Evolutionary conservation across 2,329 filamentous ascomycete genomes (phyloP).

Genomic region (Pseudocercospora crystallina): DNA sequence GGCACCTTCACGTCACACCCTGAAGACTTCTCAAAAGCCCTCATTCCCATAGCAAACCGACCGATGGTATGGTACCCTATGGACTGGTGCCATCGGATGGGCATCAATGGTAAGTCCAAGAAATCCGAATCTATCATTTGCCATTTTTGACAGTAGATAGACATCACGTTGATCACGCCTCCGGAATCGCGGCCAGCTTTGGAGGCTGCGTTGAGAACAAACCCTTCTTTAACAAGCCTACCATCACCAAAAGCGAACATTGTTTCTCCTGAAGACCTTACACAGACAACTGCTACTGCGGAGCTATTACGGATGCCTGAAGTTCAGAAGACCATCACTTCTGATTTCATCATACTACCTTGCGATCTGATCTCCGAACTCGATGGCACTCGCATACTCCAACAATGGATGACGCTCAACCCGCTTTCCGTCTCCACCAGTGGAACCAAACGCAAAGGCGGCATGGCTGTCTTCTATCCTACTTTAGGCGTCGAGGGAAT

Average conservation of each 20-base stretch:
- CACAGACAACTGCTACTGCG: conserved; percentile 83
- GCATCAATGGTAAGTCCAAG: conserved; percentile 61
- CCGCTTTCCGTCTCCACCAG: conserved; percentile 52
- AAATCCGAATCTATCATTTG: background rate
- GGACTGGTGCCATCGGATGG: conserved; percentile 80
- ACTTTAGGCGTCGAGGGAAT: conserved; percentile 67
- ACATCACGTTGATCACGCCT: conserved; percentile 59
- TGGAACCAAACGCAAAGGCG: conserved; percentile 66
- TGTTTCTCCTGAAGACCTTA: conserved; percentile 71
- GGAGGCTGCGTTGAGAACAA: conserved; percentile 69
- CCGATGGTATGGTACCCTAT: conserved; percentile 90
- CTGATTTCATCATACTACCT: conserved; percentile 86
- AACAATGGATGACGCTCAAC: conserved; percentile 85
- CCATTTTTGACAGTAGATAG: conserved; percentile 24
- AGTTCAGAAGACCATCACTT: conserved; percentile 72
- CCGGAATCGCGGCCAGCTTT: conserved; percentile 63
- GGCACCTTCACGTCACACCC: conserved; percentile 80
- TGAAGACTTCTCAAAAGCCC: conserved; percentile 77
- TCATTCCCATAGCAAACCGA: conserved; percentile 78
- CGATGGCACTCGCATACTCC: conserved; percentile 75
- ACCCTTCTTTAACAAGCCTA: conserved; percentile 73
- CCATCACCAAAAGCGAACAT: conserved; percentile 73
- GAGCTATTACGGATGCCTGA: conserved; percentile 83
- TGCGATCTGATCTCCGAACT: conserved; percentile 93
- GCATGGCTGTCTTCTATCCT: conserved; percentile 86